A percentile compares a stretch with the other conserved stretches of the same genome.
Evolutionary conservation across 2,329 filamentous ascomycete species (phyloP).

Genomic region (Orbilia ellipsospora): DNA sequence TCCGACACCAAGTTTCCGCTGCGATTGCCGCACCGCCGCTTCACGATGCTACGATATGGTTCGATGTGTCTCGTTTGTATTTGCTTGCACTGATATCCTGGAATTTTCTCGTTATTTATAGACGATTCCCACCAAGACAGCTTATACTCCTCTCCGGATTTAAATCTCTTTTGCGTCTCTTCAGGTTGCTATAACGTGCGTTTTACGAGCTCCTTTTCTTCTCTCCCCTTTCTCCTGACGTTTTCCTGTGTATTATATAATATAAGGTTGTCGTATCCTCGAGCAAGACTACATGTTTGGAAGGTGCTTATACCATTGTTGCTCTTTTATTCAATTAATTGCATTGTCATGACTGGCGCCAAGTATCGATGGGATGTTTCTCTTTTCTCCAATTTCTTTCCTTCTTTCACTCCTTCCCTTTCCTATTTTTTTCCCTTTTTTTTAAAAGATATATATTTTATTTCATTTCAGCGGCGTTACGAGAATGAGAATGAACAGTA

Average conservation of each 20-base stretch:
- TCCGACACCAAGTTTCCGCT: background rate
- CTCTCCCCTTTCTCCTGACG: background rate
- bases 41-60: slow-evolving; percentile 23
- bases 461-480: slow-evolving; percentile 37
- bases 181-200: background rate
- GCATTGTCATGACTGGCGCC: slow-evolving; percentile 52
- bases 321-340: slow-evolving; percentile 15
- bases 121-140: background rate
- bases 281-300: background rate
- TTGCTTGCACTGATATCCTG: background rate
- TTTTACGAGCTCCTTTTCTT: background rate
- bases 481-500: slow-evolving; percentile 19
- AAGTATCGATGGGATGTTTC: slow-evolving; percentile 50
- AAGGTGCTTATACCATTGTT: slow-evolving; percentile 36
- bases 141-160: background rate
- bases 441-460: background rate
- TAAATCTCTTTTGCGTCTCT: background rate
- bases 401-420: slow-evolving; percentile 3
- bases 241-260: slow-evolving; percentile 26
- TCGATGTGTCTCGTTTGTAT: slow-evolving; percentile 2
- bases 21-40: background rate
- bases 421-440: slow-evolving; percentile 17
- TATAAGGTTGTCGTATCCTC: slow-evolving; percentile 33
- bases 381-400: background rate
- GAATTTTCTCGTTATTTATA: background rate